A percentile compares a stretch with the other conserved stretches of the same genome.
Conservation (phyloP, 2,329 filamentous ascomycete species). For the Colletotrichum cuscutae region DNA sequence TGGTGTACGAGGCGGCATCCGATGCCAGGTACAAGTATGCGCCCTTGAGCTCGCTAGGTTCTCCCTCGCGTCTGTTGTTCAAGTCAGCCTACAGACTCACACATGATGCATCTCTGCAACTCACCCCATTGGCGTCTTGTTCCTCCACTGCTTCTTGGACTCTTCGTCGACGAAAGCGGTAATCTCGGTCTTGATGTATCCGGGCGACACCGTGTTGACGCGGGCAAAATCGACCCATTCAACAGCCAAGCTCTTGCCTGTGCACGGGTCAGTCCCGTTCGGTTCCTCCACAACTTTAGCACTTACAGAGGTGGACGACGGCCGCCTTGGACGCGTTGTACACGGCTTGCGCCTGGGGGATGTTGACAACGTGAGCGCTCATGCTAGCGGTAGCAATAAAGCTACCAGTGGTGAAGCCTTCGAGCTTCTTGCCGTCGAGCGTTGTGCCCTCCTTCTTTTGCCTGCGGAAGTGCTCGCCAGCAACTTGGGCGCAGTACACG, state of each 20-base stretch:
- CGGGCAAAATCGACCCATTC: constrained; percentile 83
- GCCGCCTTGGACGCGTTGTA: constrained; percentile 81
- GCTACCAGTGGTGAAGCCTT: constrained; percentile 71
- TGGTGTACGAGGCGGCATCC: constrained; percentile 86
- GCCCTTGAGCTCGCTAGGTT: constrained; percentile 81
- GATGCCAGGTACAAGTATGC: constrained; percentile 84
- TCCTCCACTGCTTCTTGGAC: constrained; percentile 78
- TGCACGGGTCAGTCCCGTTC: constrained; percentile 3
- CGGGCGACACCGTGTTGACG: constrained; percentile 77
- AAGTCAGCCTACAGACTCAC: constrained; percentile 29
- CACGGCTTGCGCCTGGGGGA: constrained; percentile 78
- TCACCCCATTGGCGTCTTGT: constrained; percentile 82
- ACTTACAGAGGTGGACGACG: constrained; percentile 66
- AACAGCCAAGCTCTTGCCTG: constrained; percentile 76
- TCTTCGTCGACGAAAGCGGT: constrained; percentile 72
- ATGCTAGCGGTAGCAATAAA: constrained; percentile 85
- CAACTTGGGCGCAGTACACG: constrained; percentile 80
- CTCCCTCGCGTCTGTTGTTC: constrained; percentile 69
- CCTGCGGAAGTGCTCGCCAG: constrained; percentile 74
- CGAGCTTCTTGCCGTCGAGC: constrained; percentile 68
- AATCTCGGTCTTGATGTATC: constrained; percentile 81
- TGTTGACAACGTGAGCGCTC: constrained; percentile 81
- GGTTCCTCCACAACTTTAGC: background rate
- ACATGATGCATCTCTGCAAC: constrained; percentile 37
- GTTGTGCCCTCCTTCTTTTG: constrained; percentile 76